Base-by-base conservation (phyloP, 257 asterid genomes). In the Avicennia marina region DNA sequence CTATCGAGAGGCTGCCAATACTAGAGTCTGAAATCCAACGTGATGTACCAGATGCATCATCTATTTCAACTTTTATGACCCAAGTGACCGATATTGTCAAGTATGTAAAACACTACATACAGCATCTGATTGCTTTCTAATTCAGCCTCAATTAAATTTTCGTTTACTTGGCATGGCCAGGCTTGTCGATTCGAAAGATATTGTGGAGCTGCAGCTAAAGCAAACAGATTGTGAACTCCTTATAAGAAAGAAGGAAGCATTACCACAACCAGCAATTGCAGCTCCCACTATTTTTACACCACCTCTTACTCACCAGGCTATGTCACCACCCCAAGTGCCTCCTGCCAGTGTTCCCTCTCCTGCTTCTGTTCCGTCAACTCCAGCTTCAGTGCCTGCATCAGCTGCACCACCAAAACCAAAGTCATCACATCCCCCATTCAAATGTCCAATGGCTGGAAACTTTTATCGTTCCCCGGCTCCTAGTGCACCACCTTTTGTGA, bases 401-500 rank as follows among this genome's bases (percentile, higher is more conserved):
- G 66, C 68, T 16, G 68, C 80, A 12, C 81, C 83, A 31, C n/a
- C 75, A 33, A 73, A 62, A 42, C 77, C 82, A 20, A 76, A 74
- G 54, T 81, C 86, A 5, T 72, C 86, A 18, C 81, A 72, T 56
- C 94, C 94, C 50, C 84, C 89, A 63, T 65, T 84, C 46, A 78
- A 71, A 63, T 78, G 82, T 53, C 94, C 94, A 19, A 81, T 81
- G 89, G 80, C 94, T 7, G 94, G 94, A 66, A 84, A 61, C 53
- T 78, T 84, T 58, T 81, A 81, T 53, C 78, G 84, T 17, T 59
- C 76, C 56, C 73, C 94, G 20, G 94, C 82, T 58, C 89, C 94
- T 38, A 86, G 89, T 21, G 75, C 72, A 61, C 81, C 84, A 19
- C 58, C 82, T 55, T 84, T 84, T 63, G 86, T 84, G 57, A 78